Evolutionary conservation across 441 rosid genomes (phyloP), one percentile per base, ranked within the genome.

Genomic region (Corymbia citriodora): DNA sequence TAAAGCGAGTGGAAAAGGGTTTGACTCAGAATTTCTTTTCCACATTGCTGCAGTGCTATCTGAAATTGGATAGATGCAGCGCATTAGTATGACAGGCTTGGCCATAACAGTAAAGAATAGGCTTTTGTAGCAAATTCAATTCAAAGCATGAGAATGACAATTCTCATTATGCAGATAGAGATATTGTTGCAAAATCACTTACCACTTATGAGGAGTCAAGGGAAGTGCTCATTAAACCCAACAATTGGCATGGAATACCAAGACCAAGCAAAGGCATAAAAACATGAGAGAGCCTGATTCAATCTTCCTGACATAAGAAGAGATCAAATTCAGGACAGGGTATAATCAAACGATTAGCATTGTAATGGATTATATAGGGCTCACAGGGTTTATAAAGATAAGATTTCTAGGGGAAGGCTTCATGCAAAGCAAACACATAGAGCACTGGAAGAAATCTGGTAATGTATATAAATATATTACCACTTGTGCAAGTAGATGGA

Each of bases 1-100:
- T 31, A 74, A 40, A 74, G 52, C 3, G 5, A 74, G 25, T 33
- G 10, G 50, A 74, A 74, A 40, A 40, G 83, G 48, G 83, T 21
- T 11, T 1, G 10, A 40, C 29, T 21, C 10, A 40, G 85, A 79
- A 12, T 79, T 79, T 79, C 85, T 45, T 79, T 45, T 79, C 85
- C 85, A 79, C 52, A 8, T 23, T 0, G n/a, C 45, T 36, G n/a
- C 52, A 79, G n/a, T 0, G n/a, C 23, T 45, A 23, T 45, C 85
- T 79, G n/a, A 45, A 79, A 45, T 0, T 45, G 85, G 85, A 23
- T 3, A 79, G 52, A 48, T 0, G 0, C 85, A 12, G 18, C 18
- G 0, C 52, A 79, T 79, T 79, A 79, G 18, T 45, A 79, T 7
- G 53, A 45, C 10, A 45, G 52, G 85, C 85, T 23, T 79, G 10